These are phyloP conservation scores for Cajanus cajan DNA, from an alignment of 306 rosid genomes.

Conservation along the genomic window DNA sequence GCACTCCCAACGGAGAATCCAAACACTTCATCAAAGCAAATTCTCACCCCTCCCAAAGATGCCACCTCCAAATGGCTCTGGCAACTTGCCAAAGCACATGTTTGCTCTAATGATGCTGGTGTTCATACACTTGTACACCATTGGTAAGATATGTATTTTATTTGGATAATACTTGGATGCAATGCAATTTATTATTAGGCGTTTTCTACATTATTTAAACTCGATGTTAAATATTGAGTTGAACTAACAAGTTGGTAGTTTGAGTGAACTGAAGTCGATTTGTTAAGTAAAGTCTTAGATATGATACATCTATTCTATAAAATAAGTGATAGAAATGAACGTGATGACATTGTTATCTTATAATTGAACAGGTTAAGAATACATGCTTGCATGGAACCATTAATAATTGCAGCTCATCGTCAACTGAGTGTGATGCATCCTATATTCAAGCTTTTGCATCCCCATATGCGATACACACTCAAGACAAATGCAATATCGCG, in stretches of 20 bases:
- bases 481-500: constrained; percentile 40
- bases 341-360: background rate
- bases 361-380: constrained; percentile 38
- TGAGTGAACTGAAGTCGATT: too few relatives aligned
- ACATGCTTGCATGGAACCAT: constrained; percentile 47
- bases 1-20: constrained; percentile 32
- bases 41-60: constrained; percentile 43
- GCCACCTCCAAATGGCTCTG: constrained; percentile 44
- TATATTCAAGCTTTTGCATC: constrained; percentile 43
- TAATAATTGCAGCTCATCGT: constrained; percentile 43
- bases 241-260: too few relatives aligned
- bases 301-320: background rate
- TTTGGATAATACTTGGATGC: background rate
- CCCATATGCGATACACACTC: constrained; percentile 44
- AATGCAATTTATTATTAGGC: too few relatives aligned
- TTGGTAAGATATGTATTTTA: constrained; percentile 35
- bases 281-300: too few relatives aligned
- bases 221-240: too few relatives aligned
- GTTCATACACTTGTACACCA: constrained; percentile 49
- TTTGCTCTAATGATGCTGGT: constrained; percentile 40
- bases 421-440: constrained; percentile 56
- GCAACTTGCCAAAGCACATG: constrained; percentile 50
- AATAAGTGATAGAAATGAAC: background rate
- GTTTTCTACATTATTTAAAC: too few relatives aligned
- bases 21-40: constrained; percentile 29